Base-by-base conservation (phyloP, 306 rosid genomes). In the Cucurbita pepo region DNA sequence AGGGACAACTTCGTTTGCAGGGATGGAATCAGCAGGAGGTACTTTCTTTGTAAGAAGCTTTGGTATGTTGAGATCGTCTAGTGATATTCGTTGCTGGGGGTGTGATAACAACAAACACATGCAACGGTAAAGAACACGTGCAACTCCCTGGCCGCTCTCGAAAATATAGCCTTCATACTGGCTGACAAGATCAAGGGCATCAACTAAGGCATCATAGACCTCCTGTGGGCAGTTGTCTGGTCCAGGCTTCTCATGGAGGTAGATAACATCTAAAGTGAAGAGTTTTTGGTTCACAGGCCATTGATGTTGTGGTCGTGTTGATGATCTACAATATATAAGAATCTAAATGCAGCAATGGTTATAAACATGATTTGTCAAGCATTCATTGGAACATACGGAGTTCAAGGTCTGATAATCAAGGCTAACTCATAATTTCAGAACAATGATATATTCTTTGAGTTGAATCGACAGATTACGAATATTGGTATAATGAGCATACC, bases 231-330 rank as follows among this genome's bases (percentile, higher is more conserved):
- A 90, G 83, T 94, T 94, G 44, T 94, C 96, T 1, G 95, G 97
- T 61, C 91, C 89, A 36, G 99, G 99, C 82, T 94, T 94, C 83
- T 89, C 99, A 37, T 91, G 99, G 77, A 94, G 96, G 84, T 94
- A 94, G 74, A 91, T 75, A 50, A 94, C 97, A 86, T 94, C 99
- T 69, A 94, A 76, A 38, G 96, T 90, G 84, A 89, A 94, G 44
- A 80, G 65, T 82, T 85, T 94, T 82, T 86, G 94, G 80, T 84
- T 89, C 72, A 80, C 77, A 2, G 95, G 87, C 92, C 92, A 94
- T 55, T 90, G 94, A 77, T 94, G 89, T 36, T 82, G 86, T 0
- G 97, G 99, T 4, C 74, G 83, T 50, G 77, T 52, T 0, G 91
- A 75, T 76, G 99, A 90, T 84, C 99, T 85, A 79, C 97, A 94